phyloP scores from a whole-genome alignment of 805 yeast species.

The Ogataea trehaloabstinens region DNA sequence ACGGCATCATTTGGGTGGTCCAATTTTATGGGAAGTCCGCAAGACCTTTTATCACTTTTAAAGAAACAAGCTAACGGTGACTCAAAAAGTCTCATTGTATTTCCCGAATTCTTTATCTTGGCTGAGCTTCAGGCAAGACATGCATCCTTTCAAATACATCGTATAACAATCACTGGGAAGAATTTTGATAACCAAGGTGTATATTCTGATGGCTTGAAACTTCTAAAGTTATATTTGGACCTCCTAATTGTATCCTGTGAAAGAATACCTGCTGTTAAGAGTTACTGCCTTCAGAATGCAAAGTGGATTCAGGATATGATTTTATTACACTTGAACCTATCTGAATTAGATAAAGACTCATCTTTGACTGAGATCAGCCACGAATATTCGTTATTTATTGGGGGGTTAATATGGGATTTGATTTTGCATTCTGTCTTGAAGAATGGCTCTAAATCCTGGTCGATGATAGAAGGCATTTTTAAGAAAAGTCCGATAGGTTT shows the following conservation, averaged over 20 bases:
- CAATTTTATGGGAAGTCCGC: constrained; percentile 19
- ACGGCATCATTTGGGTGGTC: constrained; percentile 47
- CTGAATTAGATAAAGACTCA: neutral
- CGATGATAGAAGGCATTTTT: constrained; percentile 10
- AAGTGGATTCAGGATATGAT: neutral
- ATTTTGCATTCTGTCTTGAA: neutral
- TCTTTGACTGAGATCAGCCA: neutral
- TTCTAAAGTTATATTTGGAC: neutral
- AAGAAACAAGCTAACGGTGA: constrained; percentile 18
- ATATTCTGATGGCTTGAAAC: neutral
- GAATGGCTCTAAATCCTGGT: neutral
- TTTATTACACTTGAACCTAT: neutral
- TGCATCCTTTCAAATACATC: neutral
- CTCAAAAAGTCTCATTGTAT: constrained; percentile 21
- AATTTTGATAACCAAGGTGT: neutral
- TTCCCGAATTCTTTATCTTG: constrained; percentile 39
- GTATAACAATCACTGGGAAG: neutral
- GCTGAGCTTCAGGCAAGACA: neutral
- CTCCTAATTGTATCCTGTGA: neutral
- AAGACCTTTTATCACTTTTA: constrained; percentile 11
- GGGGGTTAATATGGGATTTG: neutral
- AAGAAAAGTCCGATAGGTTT: constrained; percentile 9
- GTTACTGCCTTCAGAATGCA: neutral
- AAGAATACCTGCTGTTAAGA: neutral
- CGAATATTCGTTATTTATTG: neutral